A percentile compares a stretch with the other conserved stretches of the same genome.
Conservation (phyloP, 257 asterid species). For the Solanum chilense region DNA sequence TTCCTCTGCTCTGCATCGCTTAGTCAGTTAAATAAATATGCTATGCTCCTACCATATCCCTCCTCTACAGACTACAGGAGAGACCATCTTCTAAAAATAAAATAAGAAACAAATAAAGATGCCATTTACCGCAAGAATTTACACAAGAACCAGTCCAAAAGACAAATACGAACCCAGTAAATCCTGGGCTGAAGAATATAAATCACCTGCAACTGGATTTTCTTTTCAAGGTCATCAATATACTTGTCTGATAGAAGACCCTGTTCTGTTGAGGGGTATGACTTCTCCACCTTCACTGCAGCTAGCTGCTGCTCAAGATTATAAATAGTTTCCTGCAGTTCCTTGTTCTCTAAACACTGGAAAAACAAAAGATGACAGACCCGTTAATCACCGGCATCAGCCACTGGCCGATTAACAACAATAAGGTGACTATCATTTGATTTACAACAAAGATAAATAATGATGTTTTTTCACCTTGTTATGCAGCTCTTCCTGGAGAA, state of each 20-base stretch:
- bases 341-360: slow-evolving; percentile 74
- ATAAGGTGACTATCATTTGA: background rate
- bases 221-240: slow-evolving; percentile 54
- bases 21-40: background rate
- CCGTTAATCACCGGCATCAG: background rate
- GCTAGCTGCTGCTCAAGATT: slow-evolving; percentile 65
- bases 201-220: slow-evolving; percentile 72
- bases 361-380: slow-evolving; percentile 9
- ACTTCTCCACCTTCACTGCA: slow-evolving; percentile 29
- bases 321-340: slow-evolving; percentile 46
- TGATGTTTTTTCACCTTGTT: slow-evolving; percentile 42
- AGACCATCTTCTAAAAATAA: background rate
- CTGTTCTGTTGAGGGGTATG: slow-evolving; percentile 28
- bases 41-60: background rate
- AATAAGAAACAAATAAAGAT: background rate
- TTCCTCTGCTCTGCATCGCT: background rate
- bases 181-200: background rate
- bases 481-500: slow-evolving; percentile 90
- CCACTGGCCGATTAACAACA: background rate
- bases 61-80: background rate
- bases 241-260: slow-evolving; percentile 39
- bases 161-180: background rate
- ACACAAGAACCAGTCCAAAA: background rate
- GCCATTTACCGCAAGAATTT: background rate
- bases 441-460: background rate